Evolutionary conservation across 345 rosid genomes (phyloP).

Genomic region (Euclidium syriacum): DNA sequence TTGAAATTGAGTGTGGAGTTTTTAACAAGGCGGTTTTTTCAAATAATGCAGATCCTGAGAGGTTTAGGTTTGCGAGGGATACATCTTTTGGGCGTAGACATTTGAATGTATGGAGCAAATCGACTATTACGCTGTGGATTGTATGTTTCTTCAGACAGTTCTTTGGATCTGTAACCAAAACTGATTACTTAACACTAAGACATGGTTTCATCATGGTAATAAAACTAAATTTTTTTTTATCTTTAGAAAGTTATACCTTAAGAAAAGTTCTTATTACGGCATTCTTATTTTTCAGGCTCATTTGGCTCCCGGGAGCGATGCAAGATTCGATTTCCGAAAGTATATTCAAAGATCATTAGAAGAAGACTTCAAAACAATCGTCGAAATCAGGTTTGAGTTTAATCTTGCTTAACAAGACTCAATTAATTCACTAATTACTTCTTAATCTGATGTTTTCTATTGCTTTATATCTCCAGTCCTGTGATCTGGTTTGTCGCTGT

Average conservation of each 20-base stretch:
- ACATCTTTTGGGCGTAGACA: constrained; percentile 95
- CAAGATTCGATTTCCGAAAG: constrained; percentile 63
- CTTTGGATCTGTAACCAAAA: constrained; percentile 72
- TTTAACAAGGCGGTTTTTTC: neutral
- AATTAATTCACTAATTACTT: neutral
- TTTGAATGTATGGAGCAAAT: constrained; percentile 57
- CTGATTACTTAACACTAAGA: constrained; percentile 82
- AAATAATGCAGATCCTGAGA: constrained; percentile 64
- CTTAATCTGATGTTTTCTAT: neutral
- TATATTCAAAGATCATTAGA: constrained; percentile 85
- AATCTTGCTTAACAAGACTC: neutral
- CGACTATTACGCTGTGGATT: constrained; percentile 56
- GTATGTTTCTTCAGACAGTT: constrained; percentile 95
- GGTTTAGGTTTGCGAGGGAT: constrained; percentile 92
- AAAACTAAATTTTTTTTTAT: neutral
- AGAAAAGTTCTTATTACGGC: neutral
- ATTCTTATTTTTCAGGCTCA: constrained; percentile 56
- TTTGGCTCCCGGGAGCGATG: constrained; percentile 67
- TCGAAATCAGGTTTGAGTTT: constrained; percentile 61
- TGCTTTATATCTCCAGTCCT: constrained; percentile 50
- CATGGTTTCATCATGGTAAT: constrained; percentile 92
- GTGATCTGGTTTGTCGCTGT: constrained; percentile 80
- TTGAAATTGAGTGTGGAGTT: neutral
- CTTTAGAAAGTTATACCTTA: neutral
- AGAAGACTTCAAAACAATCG: constrained; percentile 83